These are phyloP conservation scores for Phanerochaete carnosa DNA, from an alignment of 768 basidiomycete species.

Conservation along the genomic window DNA sequence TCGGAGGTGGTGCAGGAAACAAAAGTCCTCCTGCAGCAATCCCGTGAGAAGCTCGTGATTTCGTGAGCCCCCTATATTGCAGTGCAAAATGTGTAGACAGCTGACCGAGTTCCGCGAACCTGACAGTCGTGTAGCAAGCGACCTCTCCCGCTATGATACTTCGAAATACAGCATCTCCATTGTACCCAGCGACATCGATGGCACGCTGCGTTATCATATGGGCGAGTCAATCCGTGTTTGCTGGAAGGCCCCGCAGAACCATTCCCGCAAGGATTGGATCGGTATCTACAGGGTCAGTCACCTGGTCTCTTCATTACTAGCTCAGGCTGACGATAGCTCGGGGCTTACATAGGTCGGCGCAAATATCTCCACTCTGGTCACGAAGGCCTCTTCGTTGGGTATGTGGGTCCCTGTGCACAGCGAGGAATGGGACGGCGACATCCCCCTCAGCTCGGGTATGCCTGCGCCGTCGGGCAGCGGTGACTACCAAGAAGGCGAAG, in stretches of 20 bases:
- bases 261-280: slow-evolving; percentile 95
- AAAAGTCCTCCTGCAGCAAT: slow-evolving; percentile 86
- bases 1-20: slow-evolving; percentile 93
- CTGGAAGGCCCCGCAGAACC: slow-evolving; percentile 84
- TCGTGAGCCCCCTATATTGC: slow-evolving; percentile 52
- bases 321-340: background rate
- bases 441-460: slow-evolving; percentile 47
- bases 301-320: background rate
- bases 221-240: slow-evolving; percentile 85
- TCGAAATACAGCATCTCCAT: slow-evolving; percentile 73
- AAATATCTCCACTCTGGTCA: slow-evolving; percentile 79
- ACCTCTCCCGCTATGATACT: slow-evolving; percentile 77
- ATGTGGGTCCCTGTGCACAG: slow-evolving; percentile 91
- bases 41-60: slow-evolving; percentile 86
- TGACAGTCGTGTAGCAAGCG: slow-evolving; percentile 71
- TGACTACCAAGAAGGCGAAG: slow-evolving; percentile 55
- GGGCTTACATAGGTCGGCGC: slow-evolving; percentile 63
- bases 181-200: slow-evolving; percentile 49
- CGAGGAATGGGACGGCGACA: slow-evolving; percentile 92
- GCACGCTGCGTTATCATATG: slow-evolving; percentile 69
- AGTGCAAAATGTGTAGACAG: background rate
- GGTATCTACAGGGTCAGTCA: slow-evolving; percentile 76
- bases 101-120: background rate
- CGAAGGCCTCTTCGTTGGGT: slow-evolving; percentile 80
- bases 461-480: slow-evolving; percentile 26